Percentiles rank a stretch among this genome's conserved stretches.
Conservation (phyloP, 1,284 basidiomycete species). For the Cutaneotrichosporon spelunceum region DNA sequence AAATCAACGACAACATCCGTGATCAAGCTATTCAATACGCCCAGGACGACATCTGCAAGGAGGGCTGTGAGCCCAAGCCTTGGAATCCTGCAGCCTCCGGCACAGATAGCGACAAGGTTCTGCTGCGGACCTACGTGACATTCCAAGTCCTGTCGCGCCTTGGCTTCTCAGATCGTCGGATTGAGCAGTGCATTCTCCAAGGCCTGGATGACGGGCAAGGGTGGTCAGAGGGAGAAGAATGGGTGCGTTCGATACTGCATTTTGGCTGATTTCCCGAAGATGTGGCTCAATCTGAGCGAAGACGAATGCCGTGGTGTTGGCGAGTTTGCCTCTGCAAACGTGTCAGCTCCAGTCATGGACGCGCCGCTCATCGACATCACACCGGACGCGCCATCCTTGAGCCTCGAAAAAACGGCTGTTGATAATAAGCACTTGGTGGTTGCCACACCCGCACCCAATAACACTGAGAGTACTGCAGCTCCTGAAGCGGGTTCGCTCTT, state of each 20-base stretch:
- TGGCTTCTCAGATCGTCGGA: slow-evolving; percentile 69
- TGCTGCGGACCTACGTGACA: slow-evolving; percentile 69
- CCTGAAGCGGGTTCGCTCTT: slow-evolving; percentile 29
- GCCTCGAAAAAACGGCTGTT: neutral
- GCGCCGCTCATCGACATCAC: slow-evolving; percentile 15
- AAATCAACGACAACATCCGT: slow-evolving; percentile 61
- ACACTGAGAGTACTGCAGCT: neutral
- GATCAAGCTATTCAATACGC: slow-evolving; percentile 58
- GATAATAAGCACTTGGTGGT: neutral
- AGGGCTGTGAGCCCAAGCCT: neutral
- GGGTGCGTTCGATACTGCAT: slow-evolving; percentile 59
- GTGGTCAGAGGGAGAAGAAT: slow-evolving; percentile 86
- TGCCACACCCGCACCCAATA: neutral
- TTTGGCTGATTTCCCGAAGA: slow-evolving; percentile 52
- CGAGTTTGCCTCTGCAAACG: slow-evolving; percentile 26
- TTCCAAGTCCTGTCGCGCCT: slow-evolving; percentile 78
- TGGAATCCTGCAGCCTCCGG: neutral
- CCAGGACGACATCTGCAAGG: slow-evolving; percentile 33
- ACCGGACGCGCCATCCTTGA: neutral
- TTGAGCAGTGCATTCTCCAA: slow-evolving; percentile 52
- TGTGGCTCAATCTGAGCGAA: slow-evolving; percentile 65
- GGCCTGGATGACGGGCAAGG: slow-evolving; percentile 58
- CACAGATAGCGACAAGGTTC: slow-evolving; percentile 62
- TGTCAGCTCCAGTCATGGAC: neutral
- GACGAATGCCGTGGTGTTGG: slow-evolving; percentile 57